A percentile compares a stretch with the other conserved stretches of the same genome.
Evolutionary conservation across 2,329 filamentous ascomycete genomes (phyloP).

Genomic region (Penicillium sp.): DNA sequence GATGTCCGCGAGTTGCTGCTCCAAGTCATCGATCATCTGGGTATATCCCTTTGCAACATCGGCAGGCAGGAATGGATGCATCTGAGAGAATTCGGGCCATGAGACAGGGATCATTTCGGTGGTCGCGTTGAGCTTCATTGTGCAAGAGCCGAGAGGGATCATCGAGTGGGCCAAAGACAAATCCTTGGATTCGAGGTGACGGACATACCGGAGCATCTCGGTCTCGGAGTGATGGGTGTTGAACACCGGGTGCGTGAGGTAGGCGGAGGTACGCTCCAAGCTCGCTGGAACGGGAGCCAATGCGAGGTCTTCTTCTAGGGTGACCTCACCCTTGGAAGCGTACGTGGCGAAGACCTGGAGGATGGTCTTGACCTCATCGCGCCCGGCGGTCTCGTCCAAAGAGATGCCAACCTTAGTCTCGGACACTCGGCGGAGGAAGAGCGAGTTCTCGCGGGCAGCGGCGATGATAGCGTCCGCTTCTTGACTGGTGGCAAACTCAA

Average conservation of each 20-base stretch:
- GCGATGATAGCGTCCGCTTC: conserved; percentile 58
- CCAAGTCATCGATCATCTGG: conserved; percentile 72
- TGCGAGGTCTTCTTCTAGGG: conserved; percentile 40
- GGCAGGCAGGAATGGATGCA: conserved; percentile 79
- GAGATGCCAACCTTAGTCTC: conserved; percentile 71
- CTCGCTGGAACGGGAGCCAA: conserved; percentile 52
- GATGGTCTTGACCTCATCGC: conserved; percentile 62
- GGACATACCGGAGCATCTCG: conserved; percentile 89
- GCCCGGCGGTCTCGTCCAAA: conserved; percentile 73
- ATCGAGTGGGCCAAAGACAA: conserved; percentile 94
- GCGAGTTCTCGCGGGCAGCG: conserved; percentile 56
- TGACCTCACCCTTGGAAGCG: conserved; percentile 38
- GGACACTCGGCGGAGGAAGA: conserved; percentile 69
- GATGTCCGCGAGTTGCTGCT: conserved; percentile 76
- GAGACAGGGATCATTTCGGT: conserved; percentile 90
- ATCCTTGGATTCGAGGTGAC: conserved; percentile 92
- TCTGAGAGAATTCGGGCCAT: conserved; percentile 73
- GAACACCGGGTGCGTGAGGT: conserved; percentile 89
- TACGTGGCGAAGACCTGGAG: conserved; percentile 60
- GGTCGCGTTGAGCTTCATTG: conserved; percentile 96
- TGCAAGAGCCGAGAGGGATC: conserved; percentile 96
- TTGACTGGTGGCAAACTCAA: conserved; percentile 60
- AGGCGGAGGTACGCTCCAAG: conserved; percentile 74
- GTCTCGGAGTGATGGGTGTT: conserved; percentile 95
- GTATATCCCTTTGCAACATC: conserved; percentile 71